Evolutionary conservation across 768 basidiomycete genomes (phyloP).

Genomic region (Pisolithus albus): DNA sequence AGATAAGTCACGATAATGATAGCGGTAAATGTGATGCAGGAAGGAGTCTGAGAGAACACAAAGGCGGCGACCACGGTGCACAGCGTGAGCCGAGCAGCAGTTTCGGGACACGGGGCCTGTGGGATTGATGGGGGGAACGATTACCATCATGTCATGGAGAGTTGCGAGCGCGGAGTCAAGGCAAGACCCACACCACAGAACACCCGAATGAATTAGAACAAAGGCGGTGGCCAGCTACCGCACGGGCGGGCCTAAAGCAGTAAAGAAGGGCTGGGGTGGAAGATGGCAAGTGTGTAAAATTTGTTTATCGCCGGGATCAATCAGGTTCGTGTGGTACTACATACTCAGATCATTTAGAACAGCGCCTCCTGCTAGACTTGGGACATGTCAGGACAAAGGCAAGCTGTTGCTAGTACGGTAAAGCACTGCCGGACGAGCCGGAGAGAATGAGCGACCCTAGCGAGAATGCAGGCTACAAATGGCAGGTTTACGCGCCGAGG

Average conservation of each 20-base stretch:
- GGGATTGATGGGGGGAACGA: neutral
- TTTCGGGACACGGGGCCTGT: neutral
- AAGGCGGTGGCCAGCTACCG: neutral
- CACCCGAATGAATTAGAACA: neutral
- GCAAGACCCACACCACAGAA: neutral
- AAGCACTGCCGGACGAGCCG: neutral
- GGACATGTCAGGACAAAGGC: too few relatives aligned
- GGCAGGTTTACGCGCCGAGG: conserved; percentile 1
- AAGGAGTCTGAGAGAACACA: too few relatives aligned
- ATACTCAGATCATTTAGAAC: neutral
- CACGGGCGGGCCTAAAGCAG: neutral
- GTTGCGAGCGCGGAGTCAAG: neutral
- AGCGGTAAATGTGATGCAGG: too few relatives aligned
- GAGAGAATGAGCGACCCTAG: neutral
- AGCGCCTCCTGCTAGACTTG: too few relatives aligned
- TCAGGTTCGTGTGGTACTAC: neutral
- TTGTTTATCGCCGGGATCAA: neutral
- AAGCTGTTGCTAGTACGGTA: neutral
- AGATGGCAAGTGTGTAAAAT: too few relatives aligned
- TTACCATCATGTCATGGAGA: neutral
- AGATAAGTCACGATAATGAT: too few relatives aligned
- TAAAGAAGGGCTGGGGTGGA: neutral
- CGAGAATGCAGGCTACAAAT: neutral
- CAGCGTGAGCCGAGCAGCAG: too few relatives aligned
- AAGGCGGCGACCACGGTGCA: too few relatives aligned